Base-by-base conservation (phyloP, 805 yeast genomes). In the Ogataea kodamae region DNA sequence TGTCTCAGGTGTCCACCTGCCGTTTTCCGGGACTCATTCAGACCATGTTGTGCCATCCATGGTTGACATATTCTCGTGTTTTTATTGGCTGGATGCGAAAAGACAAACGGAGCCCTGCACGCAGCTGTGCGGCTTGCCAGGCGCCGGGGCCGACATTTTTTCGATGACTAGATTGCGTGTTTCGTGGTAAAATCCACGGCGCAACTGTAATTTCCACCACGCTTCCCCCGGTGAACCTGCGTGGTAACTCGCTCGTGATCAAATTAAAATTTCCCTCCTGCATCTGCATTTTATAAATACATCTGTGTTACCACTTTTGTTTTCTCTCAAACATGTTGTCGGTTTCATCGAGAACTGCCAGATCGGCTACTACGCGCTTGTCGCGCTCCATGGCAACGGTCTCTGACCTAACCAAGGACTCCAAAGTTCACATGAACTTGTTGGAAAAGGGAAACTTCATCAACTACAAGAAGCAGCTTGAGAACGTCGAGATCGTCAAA, bases 401-500 rank as follows among this genome's bases (percentile, higher is more conserved):
- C 37, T 57, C 67, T 14, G 55, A 56, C 39, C 56, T 72, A 35
- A 72, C 74, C 50, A 69, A 62, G 54, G 78, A 72, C 57, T 72
- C 77, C 27, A 66, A 70, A 53, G 78, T 72, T 39, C 64, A 67
- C 56, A 55, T 55, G 62, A 62, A 60, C 55, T 48, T 81, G 67
- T 70, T 83, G 64, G 95, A 84, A 70, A 71, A 76, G 57, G 78
- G 76, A 65, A 84, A 90, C 35, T 89, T 77, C 74, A 84, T 90
- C 64, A 81, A 87, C 64, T 90, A 90, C 78, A 88, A 88, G 72
- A 74, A 85, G 63, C 85, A 89, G 58, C 66, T 85, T 52, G 95
- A 88, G 69, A 87, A 84, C 59, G 81, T 92, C 49, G 74, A 84
- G 54, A 82, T 87, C 52, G 94, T 89, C 40, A 77, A 80, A 47